These are phyloP conservation scores for Aurinia saxatilis DNA, from an alignment of 345 rosid genomes.

Conservation along the genomic window DNA sequence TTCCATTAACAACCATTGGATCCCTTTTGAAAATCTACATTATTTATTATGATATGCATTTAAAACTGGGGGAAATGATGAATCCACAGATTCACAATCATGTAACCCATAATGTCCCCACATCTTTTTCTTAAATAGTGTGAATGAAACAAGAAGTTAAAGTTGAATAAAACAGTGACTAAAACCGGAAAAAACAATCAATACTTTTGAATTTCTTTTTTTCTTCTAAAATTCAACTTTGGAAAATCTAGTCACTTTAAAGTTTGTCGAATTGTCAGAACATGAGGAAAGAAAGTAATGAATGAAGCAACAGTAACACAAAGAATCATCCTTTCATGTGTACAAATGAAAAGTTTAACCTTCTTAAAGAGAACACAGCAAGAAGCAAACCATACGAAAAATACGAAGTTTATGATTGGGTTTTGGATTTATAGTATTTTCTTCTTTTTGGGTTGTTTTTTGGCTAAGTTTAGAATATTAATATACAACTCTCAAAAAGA, in stretches of 20 bases:
- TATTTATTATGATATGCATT: background rate
- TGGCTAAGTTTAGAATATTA: conserved; percentile 13
- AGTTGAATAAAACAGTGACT: background rate
- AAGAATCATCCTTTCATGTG: conserved; percentile 13
- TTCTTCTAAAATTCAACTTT: background rate
- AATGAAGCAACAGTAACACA: conserved; percentile 14
- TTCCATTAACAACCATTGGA: background rate
- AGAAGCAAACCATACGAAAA: conserved; percentile 1
- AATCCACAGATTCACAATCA: too few relatives aligned
- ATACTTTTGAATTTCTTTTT: background rate
- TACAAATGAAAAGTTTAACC: conserved; percentile 6
- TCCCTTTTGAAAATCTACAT: background rate
- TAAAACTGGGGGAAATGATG: background rate
- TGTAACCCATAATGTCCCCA: background rate
- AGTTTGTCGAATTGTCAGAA: conserved; percentile 1
- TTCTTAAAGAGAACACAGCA: background rate
- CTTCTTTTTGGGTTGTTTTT: background rate
- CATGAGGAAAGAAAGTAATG: background rate
- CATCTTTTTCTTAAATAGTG: background rate
- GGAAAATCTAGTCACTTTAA: background rate
- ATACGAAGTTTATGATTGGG: background rate
- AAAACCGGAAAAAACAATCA: background rate
- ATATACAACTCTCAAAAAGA: conserved; percentile 5
- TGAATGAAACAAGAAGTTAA: background rate
- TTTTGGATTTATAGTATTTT: background rate